Base-by-base conservation (phyloP, 2,329 filamentous ascomycete species). In the Fusarium setosum region DNA sequence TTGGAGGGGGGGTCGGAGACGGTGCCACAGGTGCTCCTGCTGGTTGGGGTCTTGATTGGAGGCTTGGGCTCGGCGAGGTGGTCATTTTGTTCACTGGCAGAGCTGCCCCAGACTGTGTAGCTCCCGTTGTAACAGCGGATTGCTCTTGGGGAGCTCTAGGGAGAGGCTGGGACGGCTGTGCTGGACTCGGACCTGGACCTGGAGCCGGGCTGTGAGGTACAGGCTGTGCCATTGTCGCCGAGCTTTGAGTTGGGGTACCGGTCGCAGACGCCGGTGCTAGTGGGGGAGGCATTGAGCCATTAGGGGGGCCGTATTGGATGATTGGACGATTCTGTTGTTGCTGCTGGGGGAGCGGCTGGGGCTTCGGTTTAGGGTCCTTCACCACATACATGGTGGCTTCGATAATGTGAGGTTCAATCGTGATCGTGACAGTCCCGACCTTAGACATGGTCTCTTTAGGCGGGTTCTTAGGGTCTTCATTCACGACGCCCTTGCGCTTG, bases 391-490 rank as follows among this genome's bases (percentile, higher is more conserved):
- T 87, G 44, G 86, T 90, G 15, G 91, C 92, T 67, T 94, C 91
- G 69, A 96, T 88, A 40, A 92, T 86, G 73, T 96, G 92, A 41
- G 93, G 93, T 75, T 94, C 92, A 60, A 94, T 88, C 20, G 88
- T 90, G 63, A 96, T 88, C 31, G 89, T 89, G 63, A 92, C 89
- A 68, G 86, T 86, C 68, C 93, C 92, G 20, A 93, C 85, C 75
- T 89, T 92, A 65, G 85, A 82, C 88, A 93, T 92, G 63, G 85
- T 88, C 42, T 93, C 86, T 76, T 91, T 89, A 63, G 89, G 79
- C 3, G 89, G 90, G 70, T 92, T 92, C 68, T 88, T 88, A 6
- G 85, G 82, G 50, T 89, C 86, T 69, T 90, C 89, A 54, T 85
- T 84, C 21, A 88, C 76, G 4, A 86, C 85, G 40, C 89, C 88